These are phyloP conservation scores for Lepidium africanum DNA, from an alignment of 345 rosid species.

Conservation along the genomic window DNA sequence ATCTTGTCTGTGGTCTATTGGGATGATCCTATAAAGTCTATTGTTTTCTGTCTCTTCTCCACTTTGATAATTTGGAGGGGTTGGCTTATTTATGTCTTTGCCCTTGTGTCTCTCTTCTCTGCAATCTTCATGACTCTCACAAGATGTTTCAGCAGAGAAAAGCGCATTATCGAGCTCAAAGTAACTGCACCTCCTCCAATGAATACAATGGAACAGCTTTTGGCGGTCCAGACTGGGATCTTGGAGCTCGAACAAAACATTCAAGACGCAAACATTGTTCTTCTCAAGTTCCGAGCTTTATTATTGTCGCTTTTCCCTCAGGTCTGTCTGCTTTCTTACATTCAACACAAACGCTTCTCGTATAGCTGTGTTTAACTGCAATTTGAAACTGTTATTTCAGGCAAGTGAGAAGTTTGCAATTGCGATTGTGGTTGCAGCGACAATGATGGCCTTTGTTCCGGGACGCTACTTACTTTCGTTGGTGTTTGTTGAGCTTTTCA, in stretches of 20 bases:
- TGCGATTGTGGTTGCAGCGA: constrained; percentile 41
- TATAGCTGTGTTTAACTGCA: not conserved
- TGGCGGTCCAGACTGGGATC: constrained; percentile 82
- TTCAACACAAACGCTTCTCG: not conserved
- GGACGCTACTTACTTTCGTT: constrained; percentile 45
- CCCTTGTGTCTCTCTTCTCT: constrained; percentile 33
- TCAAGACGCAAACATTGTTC: constrained; percentile 77
- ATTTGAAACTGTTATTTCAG: constrained; percentile 25
- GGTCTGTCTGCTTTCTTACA: constrained; percentile 28
- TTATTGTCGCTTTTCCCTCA: constrained; percentile 66
- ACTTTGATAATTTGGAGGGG: constrained; percentile 65
- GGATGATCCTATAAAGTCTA: constrained; percentile 74
- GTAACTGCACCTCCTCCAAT: constrained; percentile 74
- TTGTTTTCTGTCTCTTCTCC: constrained; percentile 55
- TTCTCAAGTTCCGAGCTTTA: constrained; percentile 83
- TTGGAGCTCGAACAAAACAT: constrained; percentile 69
- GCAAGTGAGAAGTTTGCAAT: constrained; percentile 74
- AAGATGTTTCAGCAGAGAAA: constrained; percentile 50
- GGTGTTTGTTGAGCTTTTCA: constrained; percentile 59
- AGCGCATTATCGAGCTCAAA: constrained; percentile 46
- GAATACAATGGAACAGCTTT: constrained; percentile 94
- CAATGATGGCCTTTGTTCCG: constrained; percentile 47
- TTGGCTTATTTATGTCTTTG: constrained; percentile 62
- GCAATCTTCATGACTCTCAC: constrained; percentile 69
- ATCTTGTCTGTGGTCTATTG: constrained; percentile 51